Evolutionary conservation across 1,284 basidiomycete genomes (phyloP).

Genomic region (Marasmius oreades): DNA sequence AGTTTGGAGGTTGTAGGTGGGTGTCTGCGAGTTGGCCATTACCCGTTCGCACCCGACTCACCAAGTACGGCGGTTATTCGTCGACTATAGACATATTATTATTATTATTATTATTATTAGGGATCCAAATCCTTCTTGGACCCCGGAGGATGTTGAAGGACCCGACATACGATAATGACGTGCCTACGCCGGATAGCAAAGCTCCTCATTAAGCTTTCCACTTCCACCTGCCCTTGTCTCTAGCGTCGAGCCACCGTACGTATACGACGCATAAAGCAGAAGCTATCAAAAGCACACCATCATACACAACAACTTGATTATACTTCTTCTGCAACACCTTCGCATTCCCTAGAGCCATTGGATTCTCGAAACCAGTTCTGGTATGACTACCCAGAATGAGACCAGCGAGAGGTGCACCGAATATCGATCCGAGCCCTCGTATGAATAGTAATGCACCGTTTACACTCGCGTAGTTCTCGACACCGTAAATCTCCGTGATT

Average conservation of each 20-base stretch:
- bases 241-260: conserved; percentile 41
- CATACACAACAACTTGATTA: conserved; percentile 37
- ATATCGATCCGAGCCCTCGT: conserved; percentile 35
- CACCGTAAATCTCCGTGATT: conserved; percentile 39
- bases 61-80: too few species aligned
- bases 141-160: too few species aligned
- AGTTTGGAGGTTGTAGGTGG: background rate
- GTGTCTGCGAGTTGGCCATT: background rate
- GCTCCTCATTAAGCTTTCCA: conserved; percentile 33
- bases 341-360: background rate
- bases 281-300: conserved; percentile 33
- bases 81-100: too few species aligned
- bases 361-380: conserved; percentile 12
- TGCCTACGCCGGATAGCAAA: too few species aligned
- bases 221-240: conserved; percentile 35
- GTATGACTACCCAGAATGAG: conserved; percentile 38
- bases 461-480: conserved; percentile 38
- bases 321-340: conserved; percentile 27
- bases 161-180: too few species aligned
- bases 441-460: conserved; percentile 40
- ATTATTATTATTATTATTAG: too few species aligned
- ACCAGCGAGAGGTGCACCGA: conserved; percentile 40
- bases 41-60: too few species aligned
- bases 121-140: too few species aligned
- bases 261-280: conserved; percentile 38